phyloP scores from a whole-genome alignment of 2,329 filamentous ascomycete genomes.

The Xylariaceae sp. region DNA sequence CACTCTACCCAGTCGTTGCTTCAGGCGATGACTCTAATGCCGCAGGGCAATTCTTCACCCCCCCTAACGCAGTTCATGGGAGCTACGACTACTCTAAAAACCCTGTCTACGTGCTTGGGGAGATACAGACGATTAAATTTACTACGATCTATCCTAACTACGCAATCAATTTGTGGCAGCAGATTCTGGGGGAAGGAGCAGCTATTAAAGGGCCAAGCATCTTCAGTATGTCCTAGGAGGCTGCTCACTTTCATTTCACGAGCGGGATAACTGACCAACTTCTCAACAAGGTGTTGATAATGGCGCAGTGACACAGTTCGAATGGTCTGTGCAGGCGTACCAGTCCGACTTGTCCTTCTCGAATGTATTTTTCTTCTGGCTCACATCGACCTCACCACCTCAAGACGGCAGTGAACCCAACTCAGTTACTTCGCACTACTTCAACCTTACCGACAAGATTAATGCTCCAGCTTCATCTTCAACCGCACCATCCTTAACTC shows the following conservation, averaged over 20 bases:
- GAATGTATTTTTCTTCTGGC: conserved; percentile 24
- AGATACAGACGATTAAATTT: conserved; percentile 30
- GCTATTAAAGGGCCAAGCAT: conserved; percentile 26
- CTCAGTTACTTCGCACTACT: conserved; percentile 21
- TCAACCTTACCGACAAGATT: conserved; percentile 22
- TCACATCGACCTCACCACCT: conserved; percentile 2
- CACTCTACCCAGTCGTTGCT: no score
- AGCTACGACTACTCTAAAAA: conserved; percentile 18
- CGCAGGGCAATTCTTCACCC: conserved; percentile 24
- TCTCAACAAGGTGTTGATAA: conserved; percentile 1
- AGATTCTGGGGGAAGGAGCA: conserved; percentile 9
- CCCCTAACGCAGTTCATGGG: conserved; percentile 7
- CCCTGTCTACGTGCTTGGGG: conserved; percentile 15
- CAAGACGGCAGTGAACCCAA: not conserved
- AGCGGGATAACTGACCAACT: not conserved
- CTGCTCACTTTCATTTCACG: not conserved
- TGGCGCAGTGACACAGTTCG: conserved; percentile 28
- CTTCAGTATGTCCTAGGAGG: conserved; percentile 15
- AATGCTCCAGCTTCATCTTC: not conserved
- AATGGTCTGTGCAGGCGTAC: conserved; percentile 27
- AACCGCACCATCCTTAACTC: conserved; percentile 1
- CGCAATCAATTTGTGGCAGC: conserved; percentile 37
- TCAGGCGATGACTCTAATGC: no score
- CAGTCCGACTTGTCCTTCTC: conserved; percentile 23
- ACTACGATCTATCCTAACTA: conserved; percentile 33